Conservation (phyloP, 768 basidiomycete species). For the Asterophora parasitica region DNA sequence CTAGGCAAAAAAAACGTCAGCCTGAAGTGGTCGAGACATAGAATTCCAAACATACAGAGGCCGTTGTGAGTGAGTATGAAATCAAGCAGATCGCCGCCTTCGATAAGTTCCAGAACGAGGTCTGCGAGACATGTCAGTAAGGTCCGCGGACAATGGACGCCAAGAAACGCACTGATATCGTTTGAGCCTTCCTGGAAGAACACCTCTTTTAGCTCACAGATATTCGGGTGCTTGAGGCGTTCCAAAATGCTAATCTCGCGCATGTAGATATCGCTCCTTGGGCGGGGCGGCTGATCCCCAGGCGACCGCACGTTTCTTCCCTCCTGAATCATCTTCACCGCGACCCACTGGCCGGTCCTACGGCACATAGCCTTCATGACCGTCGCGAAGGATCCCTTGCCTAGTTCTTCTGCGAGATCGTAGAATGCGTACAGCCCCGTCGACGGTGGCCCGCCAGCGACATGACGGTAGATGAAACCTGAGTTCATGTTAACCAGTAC, state of each 20-base stretch:
- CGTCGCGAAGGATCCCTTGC: conserved; percentile 88
- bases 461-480: conserved; percentile 74
- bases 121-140: conserved; percentile 36
- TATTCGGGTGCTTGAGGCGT: conserved; percentile 72
- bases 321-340: conserved; percentile 82
- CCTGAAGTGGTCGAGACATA: neutral
- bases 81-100: conserved; percentile 87
- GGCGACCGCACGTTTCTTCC: conserved; percentile 33
- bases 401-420: conserved; percentile 67
- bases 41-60: conserved; percentile 41
- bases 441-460: conserved; percentile 42
- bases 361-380: conserved; percentile 80
- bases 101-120: conserved; percentile 79
- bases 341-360: conserved; percentile 67
- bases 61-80: conserved; percentile 61
- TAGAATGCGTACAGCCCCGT: conserved; percentile 61
- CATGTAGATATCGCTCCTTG: conserved; percentile 38
- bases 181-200: conserved; percentile 57
- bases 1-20: conserved; percentile 23
- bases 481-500: neutral
- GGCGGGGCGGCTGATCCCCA: conserved; percentile 20
- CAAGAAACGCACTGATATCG: conserved; percentile 45
- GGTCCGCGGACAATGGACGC: conserved; percentile 15
- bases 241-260: conserved; percentile 80
- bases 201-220: conserved; percentile 74